Conservation (phyloP, 768 basidiomycete species). For the Trametopsis cervina region DNA sequence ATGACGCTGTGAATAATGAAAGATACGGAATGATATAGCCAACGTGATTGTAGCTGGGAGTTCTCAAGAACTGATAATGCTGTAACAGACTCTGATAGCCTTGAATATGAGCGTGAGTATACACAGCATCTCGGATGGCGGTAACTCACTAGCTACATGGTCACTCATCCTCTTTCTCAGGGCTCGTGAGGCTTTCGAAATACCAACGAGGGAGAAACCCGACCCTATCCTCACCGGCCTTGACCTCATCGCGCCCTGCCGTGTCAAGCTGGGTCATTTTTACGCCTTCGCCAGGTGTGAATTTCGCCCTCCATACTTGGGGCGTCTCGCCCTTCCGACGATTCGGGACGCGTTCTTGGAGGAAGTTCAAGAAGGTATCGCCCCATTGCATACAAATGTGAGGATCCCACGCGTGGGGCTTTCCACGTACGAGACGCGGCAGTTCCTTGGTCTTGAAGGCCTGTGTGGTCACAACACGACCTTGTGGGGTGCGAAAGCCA, state of each 20-base stretch:
- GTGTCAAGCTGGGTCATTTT: conserved; percentile 41
- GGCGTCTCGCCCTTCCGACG: conserved; percentile 26
- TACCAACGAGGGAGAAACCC: conserved; percentile 80
- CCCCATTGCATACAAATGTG: conserved; percentile 70
- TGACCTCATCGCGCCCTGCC: conserved; percentile 48
- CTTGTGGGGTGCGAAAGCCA: conserved; percentile 79
- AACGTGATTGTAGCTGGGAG: too few species aligned
- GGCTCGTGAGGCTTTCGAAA: too few species aligned
- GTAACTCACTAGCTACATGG: too few species aligned
- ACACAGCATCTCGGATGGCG: too few species aligned
- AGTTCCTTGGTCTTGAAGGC: conserved; percentile 74
- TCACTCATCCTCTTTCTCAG: too few species aligned
- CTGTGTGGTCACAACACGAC: conserved; percentile 58
- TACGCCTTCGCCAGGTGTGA: conserved; percentile 55
- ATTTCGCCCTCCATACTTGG: conserved; percentile 76
- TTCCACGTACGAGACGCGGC: conserved; percentile 71
- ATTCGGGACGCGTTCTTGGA: conserved; percentile 27
- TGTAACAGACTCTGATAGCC: too few species aligned
- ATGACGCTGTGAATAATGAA: too few species aligned
- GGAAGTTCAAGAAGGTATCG: conserved; percentile 48
- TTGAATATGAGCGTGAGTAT: too few species aligned
- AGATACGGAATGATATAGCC: too few species aligned
- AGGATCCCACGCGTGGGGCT: conserved; percentile 74
- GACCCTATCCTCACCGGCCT: conserved; percentile 60
- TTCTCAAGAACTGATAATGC: too few species aligned